These are phyloP conservation scores for Bassia scoparia DNA, from an alignment of 148 eudicot genomes.

Conservation along the genomic window DNA sequence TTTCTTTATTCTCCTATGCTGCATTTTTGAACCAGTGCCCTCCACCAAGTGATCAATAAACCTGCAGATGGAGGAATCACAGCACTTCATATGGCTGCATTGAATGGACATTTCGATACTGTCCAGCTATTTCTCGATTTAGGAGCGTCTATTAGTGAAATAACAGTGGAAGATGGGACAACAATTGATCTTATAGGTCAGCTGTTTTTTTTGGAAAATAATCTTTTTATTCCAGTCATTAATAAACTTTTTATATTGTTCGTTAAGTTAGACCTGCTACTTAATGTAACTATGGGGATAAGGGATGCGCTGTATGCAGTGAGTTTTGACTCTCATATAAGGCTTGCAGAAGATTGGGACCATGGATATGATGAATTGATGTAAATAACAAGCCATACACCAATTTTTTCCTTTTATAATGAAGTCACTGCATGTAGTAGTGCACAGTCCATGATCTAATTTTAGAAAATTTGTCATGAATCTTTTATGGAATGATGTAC, in stretches of 20 bases:
- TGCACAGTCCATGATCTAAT: neutral
- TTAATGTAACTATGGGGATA: neutral
- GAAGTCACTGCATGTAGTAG: neutral
- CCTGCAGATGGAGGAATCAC: conserved; percentile 93
- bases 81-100: conserved; percentile 97
- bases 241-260: neutral
- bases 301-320: neutral
- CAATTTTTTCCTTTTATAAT: neutral
- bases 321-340: neutral
- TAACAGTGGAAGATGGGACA: conserved; percentile 85
- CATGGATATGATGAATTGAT: too few species aligned
- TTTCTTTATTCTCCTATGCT: neutral
- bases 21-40: conserved; percentile 41
- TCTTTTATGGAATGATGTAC: too few species aligned
- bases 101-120: conserved; percentile 77
- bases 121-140: conserved; percentile 76
- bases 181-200: conserved; percentile 80
- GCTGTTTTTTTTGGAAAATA: neutral
- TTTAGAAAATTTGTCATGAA: neutral
- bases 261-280: neutral
- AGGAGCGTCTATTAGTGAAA: conserved; percentile 69
- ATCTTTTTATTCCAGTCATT: neutral
- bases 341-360: neutral
- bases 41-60: conserved; percentile 62
- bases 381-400: neutral